phyloP scores from a whole-genome alignment of 2,329 filamentous ascomycete species.

The Capronia coronata region DNA sequence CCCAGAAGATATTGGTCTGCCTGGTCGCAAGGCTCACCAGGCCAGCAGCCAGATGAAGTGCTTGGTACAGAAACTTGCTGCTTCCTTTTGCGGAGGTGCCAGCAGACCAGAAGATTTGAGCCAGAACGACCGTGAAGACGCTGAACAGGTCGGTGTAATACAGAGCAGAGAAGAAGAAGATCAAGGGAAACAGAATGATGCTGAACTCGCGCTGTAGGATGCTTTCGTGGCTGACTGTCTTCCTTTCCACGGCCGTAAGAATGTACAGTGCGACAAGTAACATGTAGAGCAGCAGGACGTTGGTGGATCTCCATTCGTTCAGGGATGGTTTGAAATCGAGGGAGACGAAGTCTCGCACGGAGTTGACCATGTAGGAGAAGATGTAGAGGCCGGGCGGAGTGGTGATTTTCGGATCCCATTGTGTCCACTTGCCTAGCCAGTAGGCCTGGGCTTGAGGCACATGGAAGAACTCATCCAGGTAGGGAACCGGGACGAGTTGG shows the following conservation, averaged over 20 bases:
- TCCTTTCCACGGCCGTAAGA: conserved; percentile 18
- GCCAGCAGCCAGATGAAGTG: conserved; percentile 50
- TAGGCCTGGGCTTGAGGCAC: conserved; percentile 87
- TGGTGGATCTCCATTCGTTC: conserved; percentile 21
- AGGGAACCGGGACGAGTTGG: conserved; percentile 49
- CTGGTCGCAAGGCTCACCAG: conserved; percentile 66
- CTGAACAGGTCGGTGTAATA: conserved; percentile 94
- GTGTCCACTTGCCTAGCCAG: conserved; percentile 61
- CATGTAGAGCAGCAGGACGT: conserved; percentile 19
- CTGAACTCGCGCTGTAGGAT: conserved; percentile 24
- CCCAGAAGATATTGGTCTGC: conserved; percentile 97
- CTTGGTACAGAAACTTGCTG: conserved; percentile 24
- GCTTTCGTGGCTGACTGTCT: conserved; percentile 50
- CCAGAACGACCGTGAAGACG: conserved; percentile 64
- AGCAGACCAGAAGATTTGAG: conserved; percentile 50
- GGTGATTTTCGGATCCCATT: conserved; percentile 97
- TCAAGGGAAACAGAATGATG: conserved; percentile 72
- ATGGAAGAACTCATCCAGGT: conserved; percentile 55
- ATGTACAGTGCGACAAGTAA: conserved; percentile 24
- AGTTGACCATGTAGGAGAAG: conserved; percentile 41
- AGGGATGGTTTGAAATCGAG: conserved; percentile 17
- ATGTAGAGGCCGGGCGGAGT: conserved; percentile 81
- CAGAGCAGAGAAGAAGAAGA: conserved; percentile 93
- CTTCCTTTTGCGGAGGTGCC: conserved; percentile 16
- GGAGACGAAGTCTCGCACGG: conserved; percentile 50